Percentiles rank a stretch among this genome's conserved stretches.
Evolutionary conservation across 192 early-diverging fungal genomes (phyloP).

Genomic region (Coemansia sp.): DNA sequence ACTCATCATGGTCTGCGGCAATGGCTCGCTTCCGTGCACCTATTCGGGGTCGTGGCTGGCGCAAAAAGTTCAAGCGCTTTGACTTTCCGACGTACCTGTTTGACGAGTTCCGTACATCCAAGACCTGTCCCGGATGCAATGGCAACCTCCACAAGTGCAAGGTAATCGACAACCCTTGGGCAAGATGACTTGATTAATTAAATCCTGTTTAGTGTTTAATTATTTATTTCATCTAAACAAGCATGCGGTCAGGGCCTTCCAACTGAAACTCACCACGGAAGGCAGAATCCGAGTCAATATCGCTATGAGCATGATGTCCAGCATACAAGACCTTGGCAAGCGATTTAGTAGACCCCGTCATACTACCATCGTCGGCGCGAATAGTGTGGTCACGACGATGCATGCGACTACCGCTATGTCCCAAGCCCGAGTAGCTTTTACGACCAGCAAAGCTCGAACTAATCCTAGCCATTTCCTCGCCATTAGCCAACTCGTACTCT

Average conservation of each 20-base stretch:
- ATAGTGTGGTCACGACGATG: not conserved
- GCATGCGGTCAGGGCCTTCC: not conserved
- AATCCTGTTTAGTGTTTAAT: no score
- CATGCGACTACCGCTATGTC: not conserved
- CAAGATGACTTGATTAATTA: no score
- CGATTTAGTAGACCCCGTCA: conserved; percentile 28
- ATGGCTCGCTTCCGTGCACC: no score
- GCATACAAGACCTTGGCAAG: conserved; percentile 19
- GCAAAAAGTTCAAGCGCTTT: no score
- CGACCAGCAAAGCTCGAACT: conserved; percentile 13
- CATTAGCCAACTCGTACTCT: conserved; percentile 51
- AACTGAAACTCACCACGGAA: not conserved
- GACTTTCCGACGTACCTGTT: no score
- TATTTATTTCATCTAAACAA: conserved; percentile 3
- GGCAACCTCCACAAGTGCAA: no score
- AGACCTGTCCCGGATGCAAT: no score
- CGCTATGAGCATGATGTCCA: not conserved
- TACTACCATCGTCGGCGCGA: conserved; percentile 3
- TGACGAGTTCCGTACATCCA: no score
- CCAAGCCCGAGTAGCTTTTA: conserved; percentile 3
- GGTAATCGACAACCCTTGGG: no score
- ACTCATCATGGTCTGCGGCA: no score
- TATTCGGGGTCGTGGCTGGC: no score
- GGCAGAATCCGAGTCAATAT: not conserved
- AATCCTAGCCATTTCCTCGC: conserved; percentile 20